Evolutionary conservation across 306 rosid genomes (phyloP).

Genomic region (Lathyrus sativus): DNA sequence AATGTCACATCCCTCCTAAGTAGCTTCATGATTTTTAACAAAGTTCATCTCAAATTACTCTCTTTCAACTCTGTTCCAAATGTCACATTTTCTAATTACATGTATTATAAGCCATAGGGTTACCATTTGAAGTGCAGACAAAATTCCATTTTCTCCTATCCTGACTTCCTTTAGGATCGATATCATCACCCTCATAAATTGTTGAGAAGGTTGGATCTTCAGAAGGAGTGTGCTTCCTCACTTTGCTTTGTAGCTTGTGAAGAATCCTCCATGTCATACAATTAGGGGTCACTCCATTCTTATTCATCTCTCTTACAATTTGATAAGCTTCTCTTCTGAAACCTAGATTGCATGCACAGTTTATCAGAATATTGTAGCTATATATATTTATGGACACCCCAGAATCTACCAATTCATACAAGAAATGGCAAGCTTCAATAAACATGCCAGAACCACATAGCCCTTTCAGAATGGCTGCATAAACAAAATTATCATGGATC

Average conservation of each 20-base stretch:
- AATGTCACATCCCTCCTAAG: not conserved
- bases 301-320: constrained; percentile 76
- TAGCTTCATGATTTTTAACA: not conserved
- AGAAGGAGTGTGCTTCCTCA: constrained; percentile 16
- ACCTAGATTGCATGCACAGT: constrained; percentile 66
- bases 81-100: constrained; percentile 1
- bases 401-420: constrained; percentile 78
- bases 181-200: constrained; percentile 26
- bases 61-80: constrained; percentile 8
- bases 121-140: not conserved
- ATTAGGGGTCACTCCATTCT: constrained; percentile 73
- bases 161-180: constrained; percentile 19
- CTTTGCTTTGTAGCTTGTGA: constrained; percentile 56
- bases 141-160: constrained; percentile 11
- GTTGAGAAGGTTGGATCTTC: constrained; percentile 43
- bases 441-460: constrained; percentile 57
- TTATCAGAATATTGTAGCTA: constrained; percentile 74
- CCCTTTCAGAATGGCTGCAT: constrained; percentile 79
- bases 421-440: constrained; percentile 74
- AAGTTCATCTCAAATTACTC: not conserved
- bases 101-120: not conserved
- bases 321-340: constrained; percentile 68
- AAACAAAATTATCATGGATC: constrained; percentile 74
- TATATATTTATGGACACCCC: constrained; percentile 73
- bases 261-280: constrained; percentile 92